phyloP scores from a whole-genome alignment of 805 yeast species.

The Metschnikowia bowlesiae region DNA sequence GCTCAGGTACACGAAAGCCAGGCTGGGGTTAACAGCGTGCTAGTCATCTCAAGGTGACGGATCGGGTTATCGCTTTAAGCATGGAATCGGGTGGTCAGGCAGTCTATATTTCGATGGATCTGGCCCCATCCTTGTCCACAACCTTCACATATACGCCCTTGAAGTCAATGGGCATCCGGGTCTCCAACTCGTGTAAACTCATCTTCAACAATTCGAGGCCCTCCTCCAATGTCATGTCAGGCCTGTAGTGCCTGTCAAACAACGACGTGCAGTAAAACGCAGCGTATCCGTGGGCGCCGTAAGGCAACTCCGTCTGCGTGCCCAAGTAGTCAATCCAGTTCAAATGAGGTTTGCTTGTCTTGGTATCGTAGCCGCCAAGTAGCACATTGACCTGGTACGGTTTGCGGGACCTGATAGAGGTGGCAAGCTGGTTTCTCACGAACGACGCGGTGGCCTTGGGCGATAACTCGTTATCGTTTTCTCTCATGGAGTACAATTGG shows the following conservation, averaged over 20 bases:
- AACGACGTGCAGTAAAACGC: slow-evolving; percentile 89
- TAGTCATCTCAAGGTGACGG: no score
- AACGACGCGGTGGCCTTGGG: slow-evolving; percentile 86
- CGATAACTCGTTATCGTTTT: slow-evolving; percentile 67
- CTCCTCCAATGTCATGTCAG: slow-evolving; percentile 68
- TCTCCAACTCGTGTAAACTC: slow-evolving; percentile 74
- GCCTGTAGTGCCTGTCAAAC: slow-evolving; percentile 83
- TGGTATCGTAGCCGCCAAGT: slow-evolving; percentile 75
- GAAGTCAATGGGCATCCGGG: slow-evolving; percentile 89
- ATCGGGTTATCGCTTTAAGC: neutral
- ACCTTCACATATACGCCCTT: slow-evolving; percentile 76
- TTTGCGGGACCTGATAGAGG: slow-evolving; percentile 78
- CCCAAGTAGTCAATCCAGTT: slow-evolving; percentile 94
- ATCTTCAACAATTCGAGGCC: slow-evolving; percentile 69
- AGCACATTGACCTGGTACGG: slow-evolving; percentile 94
- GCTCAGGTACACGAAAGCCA: no score
- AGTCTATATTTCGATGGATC: slow-evolving; percentile 29
- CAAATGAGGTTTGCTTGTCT: slow-evolving; percentile 56
- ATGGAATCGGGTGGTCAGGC: neutral
- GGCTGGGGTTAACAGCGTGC: no score
- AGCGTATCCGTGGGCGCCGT: slow-evolving; percentile 98
- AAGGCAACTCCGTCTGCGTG: slow-evolving; percentile 84
- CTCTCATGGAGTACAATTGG: slow-evolving; percentile 82
- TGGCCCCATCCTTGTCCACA: slow-evolving; percentile 59
- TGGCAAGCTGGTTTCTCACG: slow-evolving; percentile 83